Conservation (phyloP, 164 flowering plant species). For the Annona squamosa region DNA sequence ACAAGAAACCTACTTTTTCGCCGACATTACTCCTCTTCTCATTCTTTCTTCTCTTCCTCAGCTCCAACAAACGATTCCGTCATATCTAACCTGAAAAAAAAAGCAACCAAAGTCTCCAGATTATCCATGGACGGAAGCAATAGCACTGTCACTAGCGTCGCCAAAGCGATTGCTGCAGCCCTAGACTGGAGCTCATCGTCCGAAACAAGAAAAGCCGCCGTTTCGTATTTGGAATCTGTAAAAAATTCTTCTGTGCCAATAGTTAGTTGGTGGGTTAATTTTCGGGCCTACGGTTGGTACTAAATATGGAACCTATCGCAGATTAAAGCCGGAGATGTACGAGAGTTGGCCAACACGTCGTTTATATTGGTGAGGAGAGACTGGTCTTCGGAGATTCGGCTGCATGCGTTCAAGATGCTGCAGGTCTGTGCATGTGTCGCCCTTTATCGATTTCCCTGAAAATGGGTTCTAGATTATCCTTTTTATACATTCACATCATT, state of each 20-base stretch:
- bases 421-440: constrained; percentile 41
- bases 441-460: background rate
- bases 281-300: background rate
- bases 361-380: constrained; percentile 71
- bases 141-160: constrained; percentile 45
- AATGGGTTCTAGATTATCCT: too few species aligned
- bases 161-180: constrained; percentile 64
- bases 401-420: constrained; percentile 88
- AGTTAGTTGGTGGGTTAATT: background rate
- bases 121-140: background rate
- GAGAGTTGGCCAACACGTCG: constrained; percentile 59
- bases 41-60: background rate
- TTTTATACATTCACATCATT: background rate
- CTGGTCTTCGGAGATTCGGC: constrained; percentile 84
- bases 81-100: too few species aligned
- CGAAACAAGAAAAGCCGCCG: constrained; percentile 66
- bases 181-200: constrained; percentile 73
- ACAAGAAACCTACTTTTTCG: background rate
- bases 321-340: constrained; percentile 84
- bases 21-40: background rate
- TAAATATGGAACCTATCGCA: constrained; percentile 20
- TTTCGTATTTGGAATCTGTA: constrained; percentile 71
- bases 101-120: background rate
- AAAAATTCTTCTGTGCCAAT: constrained; percentile 1
- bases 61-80: background rate